Percentiles rank a stretch among this genome's conserved stretches.
These are phyloP conservation scores for Prunus fruticosa DNA, from an alignment of 306 rosid species.

Conservation along the genomic window DNA sequence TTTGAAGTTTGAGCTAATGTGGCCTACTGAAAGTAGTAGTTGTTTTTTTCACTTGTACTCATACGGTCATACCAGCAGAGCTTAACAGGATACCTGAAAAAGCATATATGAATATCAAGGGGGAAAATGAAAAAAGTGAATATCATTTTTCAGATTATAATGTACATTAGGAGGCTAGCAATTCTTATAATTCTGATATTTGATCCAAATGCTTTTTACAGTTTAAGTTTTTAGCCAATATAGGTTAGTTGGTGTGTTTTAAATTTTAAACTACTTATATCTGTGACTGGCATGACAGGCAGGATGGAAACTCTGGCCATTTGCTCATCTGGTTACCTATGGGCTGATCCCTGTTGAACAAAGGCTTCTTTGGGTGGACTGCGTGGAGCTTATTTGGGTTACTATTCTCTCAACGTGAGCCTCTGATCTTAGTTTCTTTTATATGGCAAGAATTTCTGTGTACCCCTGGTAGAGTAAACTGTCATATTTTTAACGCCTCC, in stretches of 20 bases:
- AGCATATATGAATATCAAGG: neutral
- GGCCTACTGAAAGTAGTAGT: neutral
- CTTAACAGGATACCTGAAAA: neutral
- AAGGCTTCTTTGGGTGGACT: conserved; percentile 98
- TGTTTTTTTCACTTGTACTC: neutral
- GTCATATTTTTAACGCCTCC: neutral
- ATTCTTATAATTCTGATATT: neutral
- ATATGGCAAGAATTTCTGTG: conserved; percentile 10
- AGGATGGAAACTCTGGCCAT: conserved; percentile 99
- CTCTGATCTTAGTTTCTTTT: conserved; percentile 13
- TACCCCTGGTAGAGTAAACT: neutral
- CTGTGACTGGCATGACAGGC: conserved; percentile 53
- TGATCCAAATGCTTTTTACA: neutral
- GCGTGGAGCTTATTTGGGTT: conserved; percentile 96
- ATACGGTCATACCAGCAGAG: neutral
- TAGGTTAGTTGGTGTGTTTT: neutral
- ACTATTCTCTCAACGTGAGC: conserved; percentile 95
- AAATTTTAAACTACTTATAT: neutral
- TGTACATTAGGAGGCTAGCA: neutral
- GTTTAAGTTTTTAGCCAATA: neutral
- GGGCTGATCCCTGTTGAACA: conserved; percentile 89
- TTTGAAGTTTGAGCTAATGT: neutral
- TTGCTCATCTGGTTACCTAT: conserved; percentile 94
- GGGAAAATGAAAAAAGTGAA: neutral
- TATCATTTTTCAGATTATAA: neutral